Conservation (phyloP, 176 grass and related monocot species). For the Pharus latifolius region DNA sequence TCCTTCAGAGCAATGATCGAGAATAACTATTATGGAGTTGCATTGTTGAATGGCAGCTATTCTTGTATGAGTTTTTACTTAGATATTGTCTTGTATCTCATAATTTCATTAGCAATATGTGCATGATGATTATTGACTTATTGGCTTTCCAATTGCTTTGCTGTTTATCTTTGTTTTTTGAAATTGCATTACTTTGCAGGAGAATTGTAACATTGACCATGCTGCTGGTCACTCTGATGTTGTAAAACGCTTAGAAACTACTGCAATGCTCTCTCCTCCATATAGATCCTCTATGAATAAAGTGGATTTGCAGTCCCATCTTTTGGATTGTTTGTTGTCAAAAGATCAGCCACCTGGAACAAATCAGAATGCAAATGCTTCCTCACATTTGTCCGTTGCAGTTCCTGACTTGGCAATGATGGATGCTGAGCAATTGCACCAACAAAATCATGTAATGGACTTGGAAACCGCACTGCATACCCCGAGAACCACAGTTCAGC, state of each 20-base stretch:
- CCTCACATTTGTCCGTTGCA: background rate
- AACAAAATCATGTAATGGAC: constrained; percentile 20
- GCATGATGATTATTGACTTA: background rate
- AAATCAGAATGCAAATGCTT: constrained; percentile 12
- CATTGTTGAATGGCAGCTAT: background rate
- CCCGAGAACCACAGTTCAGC: constrained; percentile 23
- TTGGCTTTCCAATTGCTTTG: background rate
- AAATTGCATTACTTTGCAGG: constrained; percentile 21
- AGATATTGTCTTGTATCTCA: background rate
- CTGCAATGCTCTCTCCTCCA: constrained; percentile 2
- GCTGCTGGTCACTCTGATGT: background rate
- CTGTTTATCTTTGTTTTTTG: constrained; percentile 1
- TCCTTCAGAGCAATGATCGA: background rate
- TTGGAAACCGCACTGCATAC: constrained; percentile 24
- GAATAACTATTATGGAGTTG: background rate
- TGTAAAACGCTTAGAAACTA: constrained; percentile 7
- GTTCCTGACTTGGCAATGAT: background rate
- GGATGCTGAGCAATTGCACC: constrained; percentile 16
- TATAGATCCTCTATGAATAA: constrained; percentile 11
- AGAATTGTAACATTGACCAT: constrained; percentile 5
- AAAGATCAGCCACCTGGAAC: constrained; percentile 25
- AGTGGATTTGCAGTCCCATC: constrained; percentile 1
- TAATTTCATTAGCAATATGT: background rate
- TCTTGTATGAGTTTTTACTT: background rate
- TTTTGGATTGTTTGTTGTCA: background rate